Conservation (phyloP, 2,329 filamentous ascomycete genomes). For the Fusarium nanum region DNA sequence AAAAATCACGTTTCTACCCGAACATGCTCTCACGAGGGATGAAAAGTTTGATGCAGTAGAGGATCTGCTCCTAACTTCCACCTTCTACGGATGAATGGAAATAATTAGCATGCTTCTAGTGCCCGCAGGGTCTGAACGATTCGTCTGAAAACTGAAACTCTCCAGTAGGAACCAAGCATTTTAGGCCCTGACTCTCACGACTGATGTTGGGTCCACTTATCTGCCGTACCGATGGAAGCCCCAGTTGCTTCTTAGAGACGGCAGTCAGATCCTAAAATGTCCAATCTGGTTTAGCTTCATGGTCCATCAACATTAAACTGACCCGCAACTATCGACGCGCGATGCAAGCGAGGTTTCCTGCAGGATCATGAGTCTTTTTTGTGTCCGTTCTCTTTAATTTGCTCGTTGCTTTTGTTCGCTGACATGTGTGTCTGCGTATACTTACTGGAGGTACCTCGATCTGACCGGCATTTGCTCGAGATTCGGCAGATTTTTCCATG, state of each 20-base stretch:
- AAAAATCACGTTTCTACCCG: slow-evolving; percentile 28
- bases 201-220: background rate
- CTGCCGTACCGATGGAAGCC: slow-evolving; percentile 22
- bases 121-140: background rate
- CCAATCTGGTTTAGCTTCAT: slow-evolving; percentile 29
- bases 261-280: slow-evolving; percentile 24
- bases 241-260: slow-evolving; percentile 23
- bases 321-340: slow-evolving; percentile 18
- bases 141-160: background rate
- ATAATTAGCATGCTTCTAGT: slow-evolving; percentile 4
- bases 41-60: background rate
- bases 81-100: background rate
- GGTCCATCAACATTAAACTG: slow-evolving; percentile 15
- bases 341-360: slow-evolving; percentile 14
- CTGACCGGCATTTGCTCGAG: background rate
- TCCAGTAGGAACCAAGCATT: background rate
- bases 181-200: background rate
- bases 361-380: slow-evolving; percentile 24
- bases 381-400: slow-evolving; percentile 7
- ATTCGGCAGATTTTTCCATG: slow-evolving; percentile 16
- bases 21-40: background rate
- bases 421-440: slow-evolving; percentile 5
- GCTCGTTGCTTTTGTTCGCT: slow-evolving; percentile 3
- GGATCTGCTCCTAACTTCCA: background rate
- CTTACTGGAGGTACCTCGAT: background rate